Evolutionary conservation across 768 basidiomycete species (phyloP), one percentile per base, ranked within the genome.

Genomic region (Russula abietina): DNA sequence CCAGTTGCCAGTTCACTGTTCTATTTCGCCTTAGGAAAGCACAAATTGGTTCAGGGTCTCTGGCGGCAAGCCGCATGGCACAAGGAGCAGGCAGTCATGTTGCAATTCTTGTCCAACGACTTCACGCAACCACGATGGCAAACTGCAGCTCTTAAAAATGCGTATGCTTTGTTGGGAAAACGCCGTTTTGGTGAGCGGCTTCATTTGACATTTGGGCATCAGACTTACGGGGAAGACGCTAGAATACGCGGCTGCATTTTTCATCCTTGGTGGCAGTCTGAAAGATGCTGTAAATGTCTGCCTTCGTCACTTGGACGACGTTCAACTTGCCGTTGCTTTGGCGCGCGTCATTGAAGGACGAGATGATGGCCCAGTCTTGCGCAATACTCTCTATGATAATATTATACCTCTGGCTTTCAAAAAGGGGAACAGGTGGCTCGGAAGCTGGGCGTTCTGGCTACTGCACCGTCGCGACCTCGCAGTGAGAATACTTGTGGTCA

Each of bases 211-310:
- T 49, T 8, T 22, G 22, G 14, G n/a, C 6, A 30, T 50, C 39
- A 11, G 17, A 41, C 61, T 62, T 17, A 67, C 28, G 26, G 19
- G 30, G 43, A 56, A 46, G 22, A 60, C 9, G 22, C 14, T 71
- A 98, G 97, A 93, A 71, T 98, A 98, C 70, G 95, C 97, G n/a
- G 94, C 94, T 0, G 95, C 94, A 1, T 99, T 99, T 76, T 99
- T 99, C 78, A 79, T 99, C 46, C 82, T 99, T 0, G 96, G 93
- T 9, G 88, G 86, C 26, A 85, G 87, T 48, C 75, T 96, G 39
- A 91, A 89, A 73, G 97, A 98, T 67, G 95, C 96, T 2, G 89
- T 94, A 36, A 89, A 84, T 67, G 89, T 99, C 22, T 95, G 93
- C 72, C 71, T 97, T 30, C 89, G 83, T 67, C 91, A 98, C 58